Percentiles rank a stretch among this genome's conserved stretches.
Evolutionary conservation across 371 early-diverging fungal species (phyloP).

Genomic region (Mucor indicus): DNA sequence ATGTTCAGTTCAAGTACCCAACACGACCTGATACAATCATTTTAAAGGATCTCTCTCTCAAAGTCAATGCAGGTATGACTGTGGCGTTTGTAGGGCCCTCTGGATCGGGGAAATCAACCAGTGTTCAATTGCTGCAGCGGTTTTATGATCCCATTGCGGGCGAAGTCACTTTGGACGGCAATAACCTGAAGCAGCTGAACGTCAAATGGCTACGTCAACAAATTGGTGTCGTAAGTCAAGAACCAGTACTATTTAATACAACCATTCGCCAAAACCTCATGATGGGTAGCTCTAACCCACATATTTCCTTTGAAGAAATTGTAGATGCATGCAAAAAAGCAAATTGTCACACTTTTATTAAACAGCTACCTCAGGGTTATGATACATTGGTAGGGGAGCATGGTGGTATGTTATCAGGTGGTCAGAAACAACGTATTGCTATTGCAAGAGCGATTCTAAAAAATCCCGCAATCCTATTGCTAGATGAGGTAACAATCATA

Average conservation of each 20-base stretch:
- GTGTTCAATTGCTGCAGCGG: constrained; percentile 82
- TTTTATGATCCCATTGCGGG: constrained; percentile 80
- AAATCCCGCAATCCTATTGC: constrained; percentile 38
- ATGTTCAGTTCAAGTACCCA: constrained; percentile 74
- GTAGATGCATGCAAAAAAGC: constrained; percentile 57
- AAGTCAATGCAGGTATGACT: constrained; percentile 68
- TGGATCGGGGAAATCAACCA: constrained; percentile 91
- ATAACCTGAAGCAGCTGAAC: constrained; percentile 61
- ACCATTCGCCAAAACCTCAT: constrained; percentile 78
- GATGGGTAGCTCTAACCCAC: constrained; percentile 43
- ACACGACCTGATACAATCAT: constrained; percentile 68
- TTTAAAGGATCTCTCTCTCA: constrained; percentile 56
- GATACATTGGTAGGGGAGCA: constrained; percentile 70
- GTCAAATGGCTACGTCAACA: constrained; percentile 69
- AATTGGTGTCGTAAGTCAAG: constrained; percentile 85
- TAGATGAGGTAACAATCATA: constrained; percentile 36
- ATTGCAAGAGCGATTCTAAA: constrained; percentile 47
- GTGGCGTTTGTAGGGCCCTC: constrained; percentile 80
- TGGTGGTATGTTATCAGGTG: constrained; percentile 75
- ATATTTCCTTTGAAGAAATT: constrained; percentile 48
- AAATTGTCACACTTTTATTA: constrained; percentile 77
- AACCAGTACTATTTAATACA: constrained; percentile 82
- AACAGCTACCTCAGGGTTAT: constrained; percentile 69
- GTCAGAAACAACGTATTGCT: constrained; percentile 58
- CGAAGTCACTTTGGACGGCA: constrained; percentile 66